Evolutionary conservation across 164 flowering plant genomes (phyloP).

Genomic region (Berberis vulgaris): DNA sequence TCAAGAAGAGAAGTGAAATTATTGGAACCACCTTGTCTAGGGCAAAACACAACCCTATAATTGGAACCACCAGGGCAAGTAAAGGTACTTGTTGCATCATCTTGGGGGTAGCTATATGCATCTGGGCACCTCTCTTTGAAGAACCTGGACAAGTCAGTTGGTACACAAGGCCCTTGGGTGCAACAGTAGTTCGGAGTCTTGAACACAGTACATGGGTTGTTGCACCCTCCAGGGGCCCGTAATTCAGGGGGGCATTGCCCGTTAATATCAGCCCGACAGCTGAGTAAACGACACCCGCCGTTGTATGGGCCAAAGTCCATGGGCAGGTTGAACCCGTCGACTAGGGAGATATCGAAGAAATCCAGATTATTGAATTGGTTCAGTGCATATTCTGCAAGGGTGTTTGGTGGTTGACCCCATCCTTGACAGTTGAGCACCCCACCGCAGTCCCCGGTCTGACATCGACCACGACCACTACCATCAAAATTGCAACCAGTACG

Average conservation of each 20-base stretch:
- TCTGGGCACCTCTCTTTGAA: too few species aligned
- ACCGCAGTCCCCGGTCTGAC: slow-evolving; percentile 19
- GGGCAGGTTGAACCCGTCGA: slow-evolving; percentile 32
- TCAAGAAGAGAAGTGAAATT: too few species aligned
- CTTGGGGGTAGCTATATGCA: too few species aligned
- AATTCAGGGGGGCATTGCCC: slow-evolving; percentile 25
- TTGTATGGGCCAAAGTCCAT: slow-evolving; percentile 18
- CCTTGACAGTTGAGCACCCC: slow-evolving; percentile 11
- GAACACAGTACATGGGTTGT: slow-evolving; percentile 4
- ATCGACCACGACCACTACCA: not conserved
- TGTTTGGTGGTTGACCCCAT: slow-evolving; percentile 13
- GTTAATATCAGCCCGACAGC: slow-evolving; percentile 19
- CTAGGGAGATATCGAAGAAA: slow-evolving; percentile 21
- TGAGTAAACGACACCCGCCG: slow-evolving; percentile 6
- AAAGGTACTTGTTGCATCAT: too few species aligned
- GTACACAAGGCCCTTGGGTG: too few species aligned
- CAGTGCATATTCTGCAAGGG: slow-evolving; percentile 19
- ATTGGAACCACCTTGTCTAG: too few species aligned
- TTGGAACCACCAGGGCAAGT: too few species aligned
- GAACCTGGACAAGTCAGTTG: too few species aligned
- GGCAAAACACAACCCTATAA: too few species aligned
- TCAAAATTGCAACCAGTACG: slow-evolving; percentile 10
- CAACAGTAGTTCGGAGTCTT: not conserved
- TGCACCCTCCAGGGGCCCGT: slow-evolving; percentile 8
- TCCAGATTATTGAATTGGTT: slow-evolving; percentile 18